Percentiles rank a stretch among this genome's conserved stretches.
Evolutionary conservation across 2,329 filamentous ascomycete genomes (phyloP).

Genomic region (Neopestalotiopsis sp.): DNA sequence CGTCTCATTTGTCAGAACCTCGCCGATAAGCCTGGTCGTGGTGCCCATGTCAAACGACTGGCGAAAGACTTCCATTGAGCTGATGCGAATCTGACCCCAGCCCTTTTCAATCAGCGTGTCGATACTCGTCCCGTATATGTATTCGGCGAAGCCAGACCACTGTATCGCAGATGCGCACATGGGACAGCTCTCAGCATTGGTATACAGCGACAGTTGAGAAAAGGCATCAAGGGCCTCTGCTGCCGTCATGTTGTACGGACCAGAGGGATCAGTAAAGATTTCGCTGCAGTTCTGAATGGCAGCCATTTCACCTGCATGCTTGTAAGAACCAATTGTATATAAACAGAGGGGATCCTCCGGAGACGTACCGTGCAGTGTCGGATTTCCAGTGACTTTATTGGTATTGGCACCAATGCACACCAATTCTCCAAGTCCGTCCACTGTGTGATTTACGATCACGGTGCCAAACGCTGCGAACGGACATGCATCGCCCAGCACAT

Average conservation of each 20-base stretch:
- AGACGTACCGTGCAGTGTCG: conserved; percentile 53
- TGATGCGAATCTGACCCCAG: conserved; percentile 56
- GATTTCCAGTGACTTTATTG: conserved; percentile 50
- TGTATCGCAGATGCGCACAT: conserved; percentile 64
- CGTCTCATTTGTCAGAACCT: conserved; percentile 56
- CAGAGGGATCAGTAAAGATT: conserved; percentile 50
- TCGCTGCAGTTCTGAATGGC: conserved; percentile 58
- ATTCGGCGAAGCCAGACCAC: conserved; percentile 60
- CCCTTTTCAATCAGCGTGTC: conserved; percentile 49
- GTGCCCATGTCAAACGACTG: conserved; percentile 42
- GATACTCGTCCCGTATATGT: conserved; percentile 58
- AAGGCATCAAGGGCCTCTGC: conserved; percentile 50
- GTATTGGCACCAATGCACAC: conserved; percentile 57
- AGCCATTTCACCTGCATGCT: conserved; percentile 52
- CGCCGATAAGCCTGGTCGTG: conserved; percentile 45
- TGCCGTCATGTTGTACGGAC: conserved; percentile 47
- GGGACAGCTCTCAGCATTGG: conserved; percentile 61
- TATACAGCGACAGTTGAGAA: conserved; percentile 54
- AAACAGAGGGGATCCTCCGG: neutral
- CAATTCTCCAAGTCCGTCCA: conserved; percentile 44
- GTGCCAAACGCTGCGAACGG: conserved; percentile 58
- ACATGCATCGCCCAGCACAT: conserved; percentile 50
- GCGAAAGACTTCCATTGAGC: conserved; percentile 50
- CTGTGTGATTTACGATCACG: conserved; percentile 61
- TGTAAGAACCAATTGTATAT: neutral